Base-by-base conservation (phyloP, 257 asterid genomes). In the Jacaranda mimosifolia region DNA sequence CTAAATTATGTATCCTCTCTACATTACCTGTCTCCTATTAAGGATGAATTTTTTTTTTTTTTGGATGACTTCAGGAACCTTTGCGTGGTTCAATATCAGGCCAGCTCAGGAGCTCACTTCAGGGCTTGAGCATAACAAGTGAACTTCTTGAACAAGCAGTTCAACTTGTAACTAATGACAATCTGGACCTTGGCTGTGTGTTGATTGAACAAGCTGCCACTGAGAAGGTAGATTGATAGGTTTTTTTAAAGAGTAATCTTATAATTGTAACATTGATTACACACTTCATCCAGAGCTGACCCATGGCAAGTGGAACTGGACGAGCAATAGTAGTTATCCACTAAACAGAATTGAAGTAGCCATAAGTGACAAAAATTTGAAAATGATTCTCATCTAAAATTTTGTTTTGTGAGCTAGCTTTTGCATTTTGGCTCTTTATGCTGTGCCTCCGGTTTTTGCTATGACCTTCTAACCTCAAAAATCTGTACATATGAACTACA, bases 181-280 rank as follows among this genome's bases (percentile, higher is more conserved):
- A 96, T 82, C 96, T 96, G 71, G 99, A 96, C 86, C 98, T 96
- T 77, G 98, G 99, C 80, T 96, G 99, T 70, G 98, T 97, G 8
- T 66, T 96, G 86, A 96, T 96, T 79, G 99, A 96, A 83, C 98
- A 93, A 87, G 99, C 98, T 78, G 97, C 99, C 51, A 93, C 98
- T 1, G 97, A 91, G 76, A 96, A 93, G 99, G 99, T 93, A 81
- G 72, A 68, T 70, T 71, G 26, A 17, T 59, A 9, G 64, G 66
- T 49, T 8, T 52, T 66, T 65, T 75, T 75, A 43, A 43, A 52
- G 11, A 68, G 46, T 39, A 39, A 58, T 18, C 39, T 11, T 43
- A 73, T 69, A 42, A 72, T 18, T 64, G 74, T 35, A 26, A 5
- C 5, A 68, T 14, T 81, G 56, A 38, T 18, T 73, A 19, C 59